Base-by-base conservation (phyloP, 352 stramenopile species). In the Phytophthora nicotianae region DNA sequence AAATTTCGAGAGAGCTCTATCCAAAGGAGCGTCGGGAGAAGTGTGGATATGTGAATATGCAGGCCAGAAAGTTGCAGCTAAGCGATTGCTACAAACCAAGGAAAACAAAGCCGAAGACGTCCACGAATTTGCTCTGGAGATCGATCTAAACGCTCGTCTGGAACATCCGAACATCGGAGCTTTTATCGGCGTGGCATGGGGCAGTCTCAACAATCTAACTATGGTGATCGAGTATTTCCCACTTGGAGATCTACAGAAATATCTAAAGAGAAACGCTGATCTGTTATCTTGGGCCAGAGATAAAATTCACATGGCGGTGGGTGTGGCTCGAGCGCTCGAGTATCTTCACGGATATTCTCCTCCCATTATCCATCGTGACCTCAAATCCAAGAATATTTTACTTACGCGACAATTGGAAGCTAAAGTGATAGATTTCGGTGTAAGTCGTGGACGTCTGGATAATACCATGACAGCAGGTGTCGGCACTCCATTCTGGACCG, bases 151-250 rank as follows among this genome's bases (percentile, higher is more conserved):
- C 1, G 72, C 81, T 5, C 67, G 54, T 24, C 48, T 88, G 21
- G 62, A 74, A 1, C 81, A 90, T 50, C 74, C 76, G 0, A 75
- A 90, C 56, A 65, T 90, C 23, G 59, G 80, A 9, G 52, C 55
- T 0, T 81, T 87, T 46, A 50, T 90, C 19, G 81, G 74, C n/a
- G 74, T 90, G 2, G 81, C 81, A 5, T 90, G 81, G 81, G 72
- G 62, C 32, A 73, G 26, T 2, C 52, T 80, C 32, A 58, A 69
- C 20, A 72, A 77, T 23, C 29, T 84, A 5, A 41, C 66, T 5
- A 60, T 77, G 58, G 58, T 83, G 29, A 56, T 83, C 20, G 72
- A 81, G 20, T 78, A 58, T 47, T 47, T 70, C 11, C 56, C 62
- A 0, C 53, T 49, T n/a, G 70, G 61, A 1, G 60, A 55, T 43